These are phyloP conservation scores for Talaromyces sp. DNA, from an alignment of 2,329 filamentous ascomycete genomes.

Conservation along the genomic window DNA sequence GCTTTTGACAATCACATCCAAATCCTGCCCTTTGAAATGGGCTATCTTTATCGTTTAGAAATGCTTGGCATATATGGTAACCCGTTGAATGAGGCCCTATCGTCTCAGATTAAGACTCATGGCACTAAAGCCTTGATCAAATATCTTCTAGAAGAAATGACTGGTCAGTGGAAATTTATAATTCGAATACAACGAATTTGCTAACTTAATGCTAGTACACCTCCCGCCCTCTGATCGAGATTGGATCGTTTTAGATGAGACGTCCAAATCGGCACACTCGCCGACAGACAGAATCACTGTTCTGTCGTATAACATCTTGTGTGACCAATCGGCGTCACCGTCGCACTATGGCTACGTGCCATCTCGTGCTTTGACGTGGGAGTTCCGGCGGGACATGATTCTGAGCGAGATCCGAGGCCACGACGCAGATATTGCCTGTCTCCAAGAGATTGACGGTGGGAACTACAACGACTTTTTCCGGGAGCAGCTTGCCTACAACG, in stretches of 20 bases:
- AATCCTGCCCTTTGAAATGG: constrained; percentile 78
- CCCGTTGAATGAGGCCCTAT: constrained; percentile 69
- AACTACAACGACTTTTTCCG: constrained; percentile 90
- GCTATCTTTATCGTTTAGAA: constrained; percentile 82
- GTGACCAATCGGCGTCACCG: constrained; percentile 84
- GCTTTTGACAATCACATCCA: constrained; percentile 88
- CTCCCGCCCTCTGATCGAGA: constrained; percentile 71
- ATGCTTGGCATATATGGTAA: constrained; percentile 91
- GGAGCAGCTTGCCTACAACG: constrained; percentile 75
- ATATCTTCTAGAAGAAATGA: constrained; percentile 76
- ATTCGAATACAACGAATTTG: constrained; percentile 11
- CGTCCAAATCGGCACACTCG: constrained; percentile 45
- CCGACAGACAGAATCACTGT: constrained; percentile 68
- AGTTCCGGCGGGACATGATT: constrained; percentile 77
- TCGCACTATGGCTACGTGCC: constrained; percentile 88
- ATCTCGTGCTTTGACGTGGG: constrained; percentile 75
- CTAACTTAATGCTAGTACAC: constrained; percentile 54
- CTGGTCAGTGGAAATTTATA: constrained; percentile 56
- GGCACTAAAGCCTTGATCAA: constrained; percentile 83
- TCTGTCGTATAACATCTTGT: constrained; percentile 92
- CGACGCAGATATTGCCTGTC: constrained; percentile 82
- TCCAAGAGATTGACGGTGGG: constrained; percentile 90
- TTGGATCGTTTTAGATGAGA: constrained; percentile 68
- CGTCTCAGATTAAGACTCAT: constrained; percentile 77
- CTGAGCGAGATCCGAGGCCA: constrained; percentile 74